Percentiles rank a stretch among this genome's conserved stretches.
Conservation (phyloP, 306 rosid genomes). For the Acmispon strigosus region DNA sequence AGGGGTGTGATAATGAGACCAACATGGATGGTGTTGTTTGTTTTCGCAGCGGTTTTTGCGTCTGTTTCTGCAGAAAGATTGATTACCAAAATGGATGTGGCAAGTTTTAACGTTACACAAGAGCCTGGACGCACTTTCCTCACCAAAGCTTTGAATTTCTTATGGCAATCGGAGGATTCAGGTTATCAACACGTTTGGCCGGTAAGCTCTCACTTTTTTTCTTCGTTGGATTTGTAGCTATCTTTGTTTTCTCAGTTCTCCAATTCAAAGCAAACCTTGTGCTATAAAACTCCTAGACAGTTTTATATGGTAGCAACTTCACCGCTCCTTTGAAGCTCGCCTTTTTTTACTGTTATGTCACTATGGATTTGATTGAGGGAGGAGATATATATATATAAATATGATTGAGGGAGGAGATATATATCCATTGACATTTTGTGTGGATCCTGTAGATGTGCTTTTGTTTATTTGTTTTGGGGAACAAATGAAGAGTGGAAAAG, state of each 20-base stretch:
- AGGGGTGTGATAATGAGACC: conserved; percentile 40
- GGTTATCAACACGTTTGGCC: conserved; percentile 85
- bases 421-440: background rate
- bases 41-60: conserved; percentile 30
- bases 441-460: background rate
- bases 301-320: no score
- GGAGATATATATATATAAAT: background rate
- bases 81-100: conserved; percentile 26
- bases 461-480: background rate
- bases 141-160: conserved; percentile 46
- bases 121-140: conserved; percentile 24
- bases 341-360: background rate
- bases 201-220: conserved; percentile 29
- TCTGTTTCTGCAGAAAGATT: conserved; percentile 59
- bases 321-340: no score
- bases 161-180: conserved; percentile 53
- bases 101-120: conserved; percentile 25
- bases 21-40: conserved; percentile 33
- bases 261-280: background rate
- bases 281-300: no score
- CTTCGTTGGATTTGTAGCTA: background rate
- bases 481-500: background rate
- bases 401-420: background rate
- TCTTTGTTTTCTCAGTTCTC: background rate
- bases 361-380: background rate